Base-by-base conservation (phyloP, 371 early-diverging fungal genomes). In the Rhizopus arrhizus region DNA sequence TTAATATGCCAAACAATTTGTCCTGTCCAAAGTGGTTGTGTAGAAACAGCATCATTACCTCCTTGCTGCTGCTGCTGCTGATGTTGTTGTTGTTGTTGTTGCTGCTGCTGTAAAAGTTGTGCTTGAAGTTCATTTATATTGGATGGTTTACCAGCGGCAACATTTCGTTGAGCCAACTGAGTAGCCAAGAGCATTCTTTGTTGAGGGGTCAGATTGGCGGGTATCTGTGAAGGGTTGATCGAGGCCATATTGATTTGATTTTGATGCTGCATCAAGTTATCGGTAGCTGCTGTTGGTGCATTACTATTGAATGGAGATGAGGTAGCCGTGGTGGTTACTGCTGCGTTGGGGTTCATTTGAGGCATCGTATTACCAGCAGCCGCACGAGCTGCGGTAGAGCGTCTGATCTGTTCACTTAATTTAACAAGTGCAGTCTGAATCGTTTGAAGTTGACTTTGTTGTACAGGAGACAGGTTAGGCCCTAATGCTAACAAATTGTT, bases 1-100 rank as follows among this genome's bases (percentile, higher is more conserved):
- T 75, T 80, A 49, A 80, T 71, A 58, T 75, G 80, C 84, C 86
- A 85, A 1, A 83, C 74, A 56, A 84, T 76, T 16, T 84, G 81
- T 7, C 86, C 86, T 4, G 73, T 74, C 86, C 86, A 84, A 7
- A 84, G 65, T 0, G 84, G 78, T 9, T 74, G 73, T 3, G 68
- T 56, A 2, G 80, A 77, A 1, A 59, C 31, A 65, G 50, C 3
- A 12, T 46, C 47, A 43, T 49, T 63, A 8, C 59, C 58, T 48
- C 65, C 67, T 33, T 73, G 72, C 13, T 72, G 66, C 6, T 72
- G 77, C 13, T 62, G 63, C 9, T 71, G 58, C 4, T 60, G 64
- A 46, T 70, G 69, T 13, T 70, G 68, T 31, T 72, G 76, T 46
- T 61, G 65, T 22, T 69, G 66, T 29, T 32, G 41, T 28, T 56